phyloP scores from a whole-genome alignment of 257 asterid genomes.

The Euphrasia confusa region DNA sequence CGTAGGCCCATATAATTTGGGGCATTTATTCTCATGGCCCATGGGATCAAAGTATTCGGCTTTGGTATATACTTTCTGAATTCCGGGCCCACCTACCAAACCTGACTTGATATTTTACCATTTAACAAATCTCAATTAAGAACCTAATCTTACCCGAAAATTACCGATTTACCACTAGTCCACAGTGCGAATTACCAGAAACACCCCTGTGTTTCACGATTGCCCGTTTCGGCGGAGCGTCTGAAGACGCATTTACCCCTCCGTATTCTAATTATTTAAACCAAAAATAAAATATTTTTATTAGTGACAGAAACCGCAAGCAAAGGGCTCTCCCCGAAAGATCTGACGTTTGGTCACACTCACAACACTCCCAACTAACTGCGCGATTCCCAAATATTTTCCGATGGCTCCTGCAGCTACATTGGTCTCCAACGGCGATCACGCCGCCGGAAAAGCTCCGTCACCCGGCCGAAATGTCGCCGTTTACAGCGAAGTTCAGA shows the following conservation, averaged over 20 bases:
- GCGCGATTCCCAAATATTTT: conserved; percentile 4
- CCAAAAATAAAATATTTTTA: background rate
- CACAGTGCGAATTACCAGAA: conserved; percentile 15
- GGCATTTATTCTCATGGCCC: too few species aligned
- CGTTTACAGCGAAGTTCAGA: conserved; percentile 87
- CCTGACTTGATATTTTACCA: too few species aligned
- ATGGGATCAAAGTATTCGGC: too few species aligned
- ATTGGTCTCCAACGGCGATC: conserved; percentile 35
- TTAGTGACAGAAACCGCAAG: background rate
- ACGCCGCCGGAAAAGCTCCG: conserved; percentile 29
- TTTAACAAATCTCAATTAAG: conserved; percentile 7
- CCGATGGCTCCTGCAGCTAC: conserved; percentile 42
- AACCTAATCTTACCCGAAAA: conserved; percentile 23
- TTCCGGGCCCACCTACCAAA: too few species aligned
- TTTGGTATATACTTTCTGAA: too few species aligned
- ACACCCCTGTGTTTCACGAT: conserved; percentile 15
- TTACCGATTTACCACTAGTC: background rate
- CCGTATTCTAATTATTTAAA: background rate
- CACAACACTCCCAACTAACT: conserved; percentile 5
- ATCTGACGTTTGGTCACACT: conserved; percentile 29
- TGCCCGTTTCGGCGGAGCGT: conserved; percentile 22
- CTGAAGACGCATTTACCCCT: conserved; percentile 30
- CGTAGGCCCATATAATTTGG: too few species aligned
- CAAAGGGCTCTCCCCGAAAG: conserved; percentile 23
- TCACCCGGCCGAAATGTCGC: conserved; percentile 48